Evolutionary conservation across 139 green algal species (phyloP).

Genomic region (Chlamydomonas incerta): DNA sequence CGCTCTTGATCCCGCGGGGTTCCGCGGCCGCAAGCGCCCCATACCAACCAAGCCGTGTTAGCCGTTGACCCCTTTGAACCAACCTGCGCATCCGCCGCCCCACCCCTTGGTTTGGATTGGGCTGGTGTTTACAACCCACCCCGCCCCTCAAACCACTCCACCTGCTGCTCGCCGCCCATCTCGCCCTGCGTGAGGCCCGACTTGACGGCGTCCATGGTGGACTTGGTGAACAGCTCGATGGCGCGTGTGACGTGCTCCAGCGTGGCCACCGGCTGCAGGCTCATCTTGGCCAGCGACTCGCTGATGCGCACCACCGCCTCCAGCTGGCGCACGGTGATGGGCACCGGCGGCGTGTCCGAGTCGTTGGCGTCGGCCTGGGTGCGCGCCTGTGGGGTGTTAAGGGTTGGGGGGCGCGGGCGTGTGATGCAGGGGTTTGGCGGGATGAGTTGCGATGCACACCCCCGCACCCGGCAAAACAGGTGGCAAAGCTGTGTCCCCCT

Average conservation of each 20-base stretch:
- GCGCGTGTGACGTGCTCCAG: constrained; percentile 59
- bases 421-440: too few relatives aligned
- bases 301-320: constrained; percentile 95
- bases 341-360: constrained; percentile 80
- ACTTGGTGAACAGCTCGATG: constrained; percentile 61
- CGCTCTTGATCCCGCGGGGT: too few relatives aligned
- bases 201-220: constrained; percentile 61
- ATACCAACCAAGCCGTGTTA: too few relatives aligned
- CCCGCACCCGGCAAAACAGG: not conserved
- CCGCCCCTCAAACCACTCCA: too few relatives aligned
- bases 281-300: constrained; percentile 95
- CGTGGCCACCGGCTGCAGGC: constrained; percentile 67
- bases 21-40: too few relatives aligned
- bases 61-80: too few relatives aligned
- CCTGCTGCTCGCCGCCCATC: constrained; percentile 25
- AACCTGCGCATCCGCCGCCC: too few relatives aligned
- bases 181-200: constrained; percentile 43
- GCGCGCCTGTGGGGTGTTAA: constrained; percentile 62
- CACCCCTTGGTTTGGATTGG: too few relatives aligned
- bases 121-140: too few relatives aligned
- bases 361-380: constrained; percentile 54
- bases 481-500: too few relatives aligned
- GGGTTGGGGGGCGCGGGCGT: not conserved
- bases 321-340: constrained; percentile 97
- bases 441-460: not conserved